These are phyloP conservation scores for Globisporangium spiculum DNA, from an alignment of 352 stramenopile species.

Conservation along the genomic window DNA sequence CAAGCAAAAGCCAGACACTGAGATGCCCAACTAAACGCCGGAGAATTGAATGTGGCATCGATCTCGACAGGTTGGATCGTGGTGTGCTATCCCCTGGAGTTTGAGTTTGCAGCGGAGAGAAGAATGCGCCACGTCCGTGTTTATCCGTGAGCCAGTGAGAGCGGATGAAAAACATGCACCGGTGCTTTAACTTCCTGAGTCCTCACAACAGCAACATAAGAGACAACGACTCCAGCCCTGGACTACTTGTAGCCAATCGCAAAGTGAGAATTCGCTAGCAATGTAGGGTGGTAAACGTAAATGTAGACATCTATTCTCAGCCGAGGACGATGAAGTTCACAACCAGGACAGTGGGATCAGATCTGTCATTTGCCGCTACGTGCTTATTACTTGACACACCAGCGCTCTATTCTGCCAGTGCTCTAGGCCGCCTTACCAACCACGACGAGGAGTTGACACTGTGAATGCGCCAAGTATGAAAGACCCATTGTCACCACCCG, in stretches of 20 bases:
- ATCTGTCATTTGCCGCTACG: background rate
- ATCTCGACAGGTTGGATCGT: background rate
- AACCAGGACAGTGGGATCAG: background rate
- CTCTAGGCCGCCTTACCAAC: background rate
- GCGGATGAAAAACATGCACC: too few relatives aligned
- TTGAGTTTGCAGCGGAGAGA: background rate
- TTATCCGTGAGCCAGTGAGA: background rate
- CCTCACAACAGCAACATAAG: background rate
- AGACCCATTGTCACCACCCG: background rate
- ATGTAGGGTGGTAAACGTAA: background rate
- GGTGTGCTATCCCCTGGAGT: background rate
- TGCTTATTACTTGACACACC: too few relatives aligned
- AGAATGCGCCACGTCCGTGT: background rate
- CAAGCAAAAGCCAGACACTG: background rate
- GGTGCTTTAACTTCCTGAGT: background rate
- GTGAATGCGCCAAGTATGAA: background rate
- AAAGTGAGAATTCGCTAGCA: background rate
- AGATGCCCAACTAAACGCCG: background rate
- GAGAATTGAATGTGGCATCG: background rate
- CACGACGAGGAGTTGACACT: background rate
- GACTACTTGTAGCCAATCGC: background rate
- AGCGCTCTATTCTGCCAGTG: background rate
- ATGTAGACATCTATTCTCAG: slow-evolving; percentile 3
- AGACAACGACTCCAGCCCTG: background rate
- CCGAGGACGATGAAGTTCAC: background rate